phyloP scores from a whole-genome alignment of 805 yeast genomes.

The Wickerhamiella qilinensis region DNA sequence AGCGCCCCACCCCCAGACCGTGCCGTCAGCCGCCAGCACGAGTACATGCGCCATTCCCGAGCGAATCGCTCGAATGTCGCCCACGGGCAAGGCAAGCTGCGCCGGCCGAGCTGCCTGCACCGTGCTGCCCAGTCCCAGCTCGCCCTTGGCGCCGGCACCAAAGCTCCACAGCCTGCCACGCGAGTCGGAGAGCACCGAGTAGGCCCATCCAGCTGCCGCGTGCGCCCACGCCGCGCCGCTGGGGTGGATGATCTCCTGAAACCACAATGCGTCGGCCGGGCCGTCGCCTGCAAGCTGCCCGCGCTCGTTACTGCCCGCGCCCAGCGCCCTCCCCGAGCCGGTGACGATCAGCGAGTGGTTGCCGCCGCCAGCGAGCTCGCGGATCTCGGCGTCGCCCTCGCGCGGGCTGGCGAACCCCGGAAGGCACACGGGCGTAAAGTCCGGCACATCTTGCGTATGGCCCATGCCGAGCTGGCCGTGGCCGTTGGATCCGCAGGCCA shows the following conservation, averaged over 20 bases:
- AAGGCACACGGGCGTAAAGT: conserved; percentile 15
- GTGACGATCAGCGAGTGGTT: conserved; percentile 60
- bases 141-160: conserved; percentile 62
- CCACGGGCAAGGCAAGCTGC: conserved; percentile 9
- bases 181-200: conserved; percentile 33
- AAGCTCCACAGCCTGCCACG: conserved; percentile 30
- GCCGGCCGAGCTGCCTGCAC: conserved; percentile 2
- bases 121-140: conserved; percentile 39
- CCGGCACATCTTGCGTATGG: conserved; percentile 32
- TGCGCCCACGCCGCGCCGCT: conserved; percentile 25
- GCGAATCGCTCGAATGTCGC: conserved; percentile 9
- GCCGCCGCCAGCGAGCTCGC: conserved; percentile 57
- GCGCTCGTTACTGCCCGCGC: conserved; percentile 39
- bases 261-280: background rate
- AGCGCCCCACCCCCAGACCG: conserved; percentile 52
- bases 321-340: conserved; percentile 35
- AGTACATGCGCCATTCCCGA: conserved; percentile 23
- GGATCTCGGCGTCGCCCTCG: conserved; percentile 6
- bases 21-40: conserved; percentile 23
- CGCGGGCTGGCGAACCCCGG: conserved; percentile 1
- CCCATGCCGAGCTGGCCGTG: conserved; percentile 53
- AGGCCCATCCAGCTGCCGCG: conserved; percentile 72
- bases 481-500: conserved; percentile 78
- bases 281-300: conserved; percentile 39
- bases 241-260: conserved; percentile 7